These are phyloP conservation scores for Albizia julibrissin DNA, from an alignment of 306 rosid species.

Conservation along the genomic window DNA sequence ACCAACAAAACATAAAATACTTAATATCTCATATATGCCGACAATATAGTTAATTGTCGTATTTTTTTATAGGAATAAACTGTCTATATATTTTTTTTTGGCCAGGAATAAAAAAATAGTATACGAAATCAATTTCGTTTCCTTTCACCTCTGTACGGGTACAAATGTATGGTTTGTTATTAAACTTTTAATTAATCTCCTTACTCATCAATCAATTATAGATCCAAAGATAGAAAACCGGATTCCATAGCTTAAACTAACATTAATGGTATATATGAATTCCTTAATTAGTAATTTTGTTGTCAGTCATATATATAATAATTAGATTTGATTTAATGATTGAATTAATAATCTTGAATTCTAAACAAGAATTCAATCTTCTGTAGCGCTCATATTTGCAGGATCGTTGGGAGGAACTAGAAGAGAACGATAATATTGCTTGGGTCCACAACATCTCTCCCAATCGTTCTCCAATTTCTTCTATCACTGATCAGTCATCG, in stretches of 20 bases:
- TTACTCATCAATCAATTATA: neutral
- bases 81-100: too few species aligned
- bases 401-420: slow-evolving; percentile 56
- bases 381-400: slow-evolving; percentile 33
- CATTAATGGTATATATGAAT: neutral
- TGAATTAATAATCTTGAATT: neutral
- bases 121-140: too few species aligned
- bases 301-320: neutral
- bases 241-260: neutral
- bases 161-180: too few species aligned
- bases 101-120: too few species aligned
- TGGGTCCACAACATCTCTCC: slow-evolving; percentile 54
- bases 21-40: too few species aligned
- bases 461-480: slow-evolving; percentile 58
- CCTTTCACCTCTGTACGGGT: neutral
- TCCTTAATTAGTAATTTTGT: neutral
- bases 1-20: too few species aligned
- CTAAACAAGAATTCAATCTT: neutral
- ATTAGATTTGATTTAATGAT: neutral
- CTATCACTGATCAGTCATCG: slow-evolving; percentile 74
- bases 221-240: neutral
- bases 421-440: slow-evolving; percentile 34
- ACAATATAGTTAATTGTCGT: too few species aligned
- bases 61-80: too few species aligned
- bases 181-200: neutral